phyloP scores from a whole-genome alignment of 495 filamentous ascomycete species.

The Penicillium cataractarum region DNA sequence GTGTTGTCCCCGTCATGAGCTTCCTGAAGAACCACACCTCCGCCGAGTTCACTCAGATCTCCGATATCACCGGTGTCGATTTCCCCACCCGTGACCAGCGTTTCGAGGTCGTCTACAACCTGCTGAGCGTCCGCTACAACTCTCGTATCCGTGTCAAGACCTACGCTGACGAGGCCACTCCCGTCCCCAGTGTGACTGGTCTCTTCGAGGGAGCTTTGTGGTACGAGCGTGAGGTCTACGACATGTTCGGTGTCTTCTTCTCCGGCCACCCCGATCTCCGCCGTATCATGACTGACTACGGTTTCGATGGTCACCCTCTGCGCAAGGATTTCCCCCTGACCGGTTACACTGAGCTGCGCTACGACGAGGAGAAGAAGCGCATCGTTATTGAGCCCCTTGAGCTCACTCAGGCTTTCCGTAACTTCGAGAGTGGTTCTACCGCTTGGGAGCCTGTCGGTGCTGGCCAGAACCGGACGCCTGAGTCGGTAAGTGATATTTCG shows the following conservation, averaged over 20 bases:
- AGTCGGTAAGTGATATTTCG: constrained; percentile 53
- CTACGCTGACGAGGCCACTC: constrained; percentile 95
- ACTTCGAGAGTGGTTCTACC: constrained; percentile 85
- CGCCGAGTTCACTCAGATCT: constrained; percentile 92
- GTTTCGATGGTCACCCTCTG: constrained; percentile 96
- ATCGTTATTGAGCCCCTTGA: constrained; percentile 97
- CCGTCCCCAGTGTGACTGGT: constrained; percentile 82
- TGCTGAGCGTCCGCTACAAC: constrained; percentile 94
- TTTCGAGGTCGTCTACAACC: constrained; percentile 98
- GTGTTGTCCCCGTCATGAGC: constrained; percentile 85
- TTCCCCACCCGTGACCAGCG: constrained; percentile 92
- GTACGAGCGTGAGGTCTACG: constrained; percentile 98
- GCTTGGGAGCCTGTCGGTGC: constrained; percentile 86
- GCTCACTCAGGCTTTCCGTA: constrained; percentile 97
- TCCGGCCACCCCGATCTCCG: constrained; percentile 91
- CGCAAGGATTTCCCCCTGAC: constrained; percentile 98
- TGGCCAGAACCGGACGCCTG: constrained; percentile 78
- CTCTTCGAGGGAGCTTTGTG: constrained; percentile 96
- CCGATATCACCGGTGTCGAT: constrained; percentile 91
- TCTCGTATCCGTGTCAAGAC: constrained; percentile 97
- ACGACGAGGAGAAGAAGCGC: constrained; percentile 99
- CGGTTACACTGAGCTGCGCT: constrained; percentile 97
- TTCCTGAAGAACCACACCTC: constrained; percentile 98
- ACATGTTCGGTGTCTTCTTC: constrained; percentile 98
- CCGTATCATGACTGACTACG: constrained; percentile 99